Conservation (phyloP, 192 early-diverging fungal species). For the Jimgerdemannia flammicorona region DNA sequence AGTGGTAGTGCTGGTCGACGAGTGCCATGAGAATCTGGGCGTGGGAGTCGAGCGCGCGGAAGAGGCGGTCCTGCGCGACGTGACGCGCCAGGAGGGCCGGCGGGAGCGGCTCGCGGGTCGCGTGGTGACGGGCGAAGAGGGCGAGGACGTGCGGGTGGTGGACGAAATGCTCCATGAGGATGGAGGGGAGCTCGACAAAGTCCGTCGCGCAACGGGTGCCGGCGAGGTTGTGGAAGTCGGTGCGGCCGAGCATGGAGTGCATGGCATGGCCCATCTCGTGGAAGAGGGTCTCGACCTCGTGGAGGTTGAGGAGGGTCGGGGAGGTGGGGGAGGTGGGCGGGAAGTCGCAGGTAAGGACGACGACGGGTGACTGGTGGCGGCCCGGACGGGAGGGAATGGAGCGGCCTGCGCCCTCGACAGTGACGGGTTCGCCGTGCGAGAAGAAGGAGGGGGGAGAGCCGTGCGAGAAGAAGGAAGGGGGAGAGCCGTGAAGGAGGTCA, state of each 20-base stretch:
- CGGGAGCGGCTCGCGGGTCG: constrained; percentile 62
- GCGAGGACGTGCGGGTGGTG: constrained; percentile 66
- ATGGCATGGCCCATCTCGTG: constrained; percentile 99
- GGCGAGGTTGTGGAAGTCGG: constrained; percentile 94
- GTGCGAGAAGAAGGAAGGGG: background rate
- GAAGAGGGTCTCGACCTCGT: constrained; percentile 93
- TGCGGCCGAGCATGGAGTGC: constrained; percentile 94
- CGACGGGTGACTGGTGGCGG: constrained; percentile 64
- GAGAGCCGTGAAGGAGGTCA: constrained; percentile 34
- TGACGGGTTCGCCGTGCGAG: background rate
- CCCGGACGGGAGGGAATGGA: constrained; percentile 17
- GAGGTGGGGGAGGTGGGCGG: constrained; percentile 28
- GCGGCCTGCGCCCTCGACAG: background rate
- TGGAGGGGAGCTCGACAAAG: constrained; percentile 97
- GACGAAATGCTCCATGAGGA: constrained; percentile 93
- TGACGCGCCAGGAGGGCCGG: constrained; percentile 47
- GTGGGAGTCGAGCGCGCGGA: constrained; percentile 76
- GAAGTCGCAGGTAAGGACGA: constrained; percentile 76
- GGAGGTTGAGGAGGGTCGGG: constrained; percentile 68
- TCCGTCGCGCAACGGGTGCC: constrained; percentile 94
- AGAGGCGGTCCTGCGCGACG: constrained; percentile 45
- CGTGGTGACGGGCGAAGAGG: constrained; percentile 72
- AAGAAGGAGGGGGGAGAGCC: background rate
- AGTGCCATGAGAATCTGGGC: constrained; percentile 89
- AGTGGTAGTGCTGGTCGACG: constrained; percentile 90